These are phyloP conservation scores for Aegilops bicornis DNA, from an alignment of 176 grass and related monocot species.

Conservation along the genomic window DNA sequence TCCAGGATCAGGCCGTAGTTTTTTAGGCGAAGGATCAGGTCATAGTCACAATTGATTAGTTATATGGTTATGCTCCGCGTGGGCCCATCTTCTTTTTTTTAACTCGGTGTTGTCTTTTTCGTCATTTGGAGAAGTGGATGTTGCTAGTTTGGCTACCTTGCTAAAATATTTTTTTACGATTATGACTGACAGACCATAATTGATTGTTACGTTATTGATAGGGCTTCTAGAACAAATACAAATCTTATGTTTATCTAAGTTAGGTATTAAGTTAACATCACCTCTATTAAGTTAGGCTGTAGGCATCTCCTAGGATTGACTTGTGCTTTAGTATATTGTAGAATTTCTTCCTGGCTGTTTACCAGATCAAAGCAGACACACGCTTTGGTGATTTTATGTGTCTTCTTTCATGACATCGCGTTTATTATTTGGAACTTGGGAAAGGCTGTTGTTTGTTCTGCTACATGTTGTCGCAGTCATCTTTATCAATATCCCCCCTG, in stretches of 20 bases:
- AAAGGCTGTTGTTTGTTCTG: constrained; percentile 1
- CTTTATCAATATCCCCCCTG: constrained; percentile 8
- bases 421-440: constrained; percentile 4
- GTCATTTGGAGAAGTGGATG: background rate
- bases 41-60: background rate
- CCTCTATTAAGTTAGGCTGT: constrained; percentile 15
- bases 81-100: constrained; percentile 3
- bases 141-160: background rate
- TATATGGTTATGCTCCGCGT: background rate
- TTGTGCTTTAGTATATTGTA: constrained; percentile 16
- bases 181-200: constrained; percentile 16
- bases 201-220: constrained; percentile 15
- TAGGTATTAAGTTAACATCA: constrained; percentile 26
- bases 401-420: background rate
- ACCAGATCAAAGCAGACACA: constrained; percentile 3
- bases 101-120: constrained; percentile 10
- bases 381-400: background rate
- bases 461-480: background rate
- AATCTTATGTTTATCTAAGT: constrained; percentile 3
- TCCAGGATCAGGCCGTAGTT: constrained; percentile 6
- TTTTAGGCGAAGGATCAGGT: background rate
- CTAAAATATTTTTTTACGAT: constrained; percentile 8
- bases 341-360: constrained; percentile 16
- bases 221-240: constrained; percentile 18
- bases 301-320: constrained; percentile 9